phyloP scores from a whole-genome alignment of 108 stramenopile genomes.

The Nitzschia sp. region DNA sequence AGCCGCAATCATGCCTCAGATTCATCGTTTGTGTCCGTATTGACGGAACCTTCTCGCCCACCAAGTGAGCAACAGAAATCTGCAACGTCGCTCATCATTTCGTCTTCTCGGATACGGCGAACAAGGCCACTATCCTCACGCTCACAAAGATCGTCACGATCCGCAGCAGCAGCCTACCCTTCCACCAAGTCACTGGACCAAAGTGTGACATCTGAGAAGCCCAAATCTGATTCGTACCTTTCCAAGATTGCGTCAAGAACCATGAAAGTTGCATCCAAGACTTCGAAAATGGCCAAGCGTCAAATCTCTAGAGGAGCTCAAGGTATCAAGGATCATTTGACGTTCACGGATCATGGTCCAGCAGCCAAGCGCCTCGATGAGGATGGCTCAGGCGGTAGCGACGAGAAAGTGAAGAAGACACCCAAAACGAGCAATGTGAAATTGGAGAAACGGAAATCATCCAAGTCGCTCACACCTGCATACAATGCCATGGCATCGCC shows the following conservation, averaged over 20 bases:
- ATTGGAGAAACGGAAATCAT: neutral
- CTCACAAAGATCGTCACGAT: neutral
- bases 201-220: neutral
- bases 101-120: neutral
- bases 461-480: neutral
- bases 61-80: neutral
- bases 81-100: neutral
- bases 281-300: slow-evolving; percentile 8
- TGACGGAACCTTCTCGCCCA: neutral
- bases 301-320: neutral
- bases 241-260: slow-evolving; percentile 2
- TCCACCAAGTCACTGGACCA: neutral
- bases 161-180: neutral
- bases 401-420: no score
- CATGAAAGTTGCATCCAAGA: slow-evolving; percentile 8
- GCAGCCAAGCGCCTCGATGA: no score
- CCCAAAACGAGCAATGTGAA: no score
- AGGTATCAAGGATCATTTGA: neutral
- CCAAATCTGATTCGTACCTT: slow-evolving; percentile 11
- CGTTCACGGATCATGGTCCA: neutral
- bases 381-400: no score
- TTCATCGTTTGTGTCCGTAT: neutral
- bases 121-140: neutral
- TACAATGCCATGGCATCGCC: slow-evolving; percentile 1
- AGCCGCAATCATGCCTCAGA: neutral